phyloP scores from a whole-genome alignment of 768 basidiomycete genomes.

The Boletus rex-veris region DNA sequence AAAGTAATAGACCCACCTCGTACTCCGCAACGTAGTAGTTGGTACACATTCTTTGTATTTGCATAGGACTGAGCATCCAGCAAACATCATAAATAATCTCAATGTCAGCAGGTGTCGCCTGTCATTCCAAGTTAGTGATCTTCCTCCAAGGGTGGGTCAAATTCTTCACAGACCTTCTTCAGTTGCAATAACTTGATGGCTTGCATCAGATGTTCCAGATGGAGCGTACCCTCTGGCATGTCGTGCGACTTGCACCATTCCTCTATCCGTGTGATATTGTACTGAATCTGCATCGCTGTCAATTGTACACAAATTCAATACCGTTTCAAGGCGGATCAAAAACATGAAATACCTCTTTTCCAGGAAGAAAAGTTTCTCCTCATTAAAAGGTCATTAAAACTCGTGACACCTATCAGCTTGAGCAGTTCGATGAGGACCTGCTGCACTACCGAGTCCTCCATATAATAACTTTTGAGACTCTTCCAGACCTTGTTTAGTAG shows the following conservation, averaged over 20 bases:
- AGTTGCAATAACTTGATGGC: constrained; percentile 96
- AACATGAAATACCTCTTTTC: constrained; percentile 79
- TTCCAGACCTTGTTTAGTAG: constrained; percentile 98
- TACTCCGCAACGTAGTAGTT: constrained; percentile 99
- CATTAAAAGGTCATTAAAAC: constrained; percentile 98
- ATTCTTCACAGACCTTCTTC: constrained; percentile 71
- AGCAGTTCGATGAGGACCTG: constrained; percentile 94
- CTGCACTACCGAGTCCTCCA: constrained; percentile 95
- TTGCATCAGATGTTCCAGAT: constrained; percentile 99
- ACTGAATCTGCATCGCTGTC: constrained; percentile 99
- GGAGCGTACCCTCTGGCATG: constrained; percentile 97
- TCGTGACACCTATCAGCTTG: constrained; percentile 93
- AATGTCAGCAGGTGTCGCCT: constrained; percentile 93
- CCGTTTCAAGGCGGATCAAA: background rate
- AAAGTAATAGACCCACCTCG: constrained; percentile 56
- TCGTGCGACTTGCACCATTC: constrained; percentile 99
- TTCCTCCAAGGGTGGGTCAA: background rate
- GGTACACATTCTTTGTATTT: constrained; percentile 98
- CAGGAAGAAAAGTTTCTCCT: constrained; percentile 98
- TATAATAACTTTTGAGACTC: constrained; percentile 96
- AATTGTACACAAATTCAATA: constrained; percentile 1
- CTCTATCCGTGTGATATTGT: constrained; percentile 95
- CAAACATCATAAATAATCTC: constrained; percentile 99
- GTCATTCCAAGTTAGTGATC: constrained; percentile 6
- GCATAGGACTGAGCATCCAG: constrained; percentile 99